These are phyloP conservation scores for Aspergillus persii DNA, from an alignment of 2,329 filamentous ascomycete genomes.

Conservation along the genomic window DNA sequence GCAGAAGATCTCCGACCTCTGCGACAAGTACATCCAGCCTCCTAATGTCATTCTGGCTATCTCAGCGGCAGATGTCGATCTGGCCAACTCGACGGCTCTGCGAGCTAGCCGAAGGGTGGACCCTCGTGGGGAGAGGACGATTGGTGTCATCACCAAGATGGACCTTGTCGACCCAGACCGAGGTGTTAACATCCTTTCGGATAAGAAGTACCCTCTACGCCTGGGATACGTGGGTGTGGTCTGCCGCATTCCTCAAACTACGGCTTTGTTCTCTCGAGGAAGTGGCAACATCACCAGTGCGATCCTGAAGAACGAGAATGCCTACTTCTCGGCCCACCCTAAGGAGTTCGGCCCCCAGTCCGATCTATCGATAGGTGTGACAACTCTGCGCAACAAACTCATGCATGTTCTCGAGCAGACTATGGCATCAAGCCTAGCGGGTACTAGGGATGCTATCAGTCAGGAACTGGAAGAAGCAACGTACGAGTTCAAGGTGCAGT, in stretches of 20 bases:
- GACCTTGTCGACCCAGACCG: slow-evolving; percentile 84
- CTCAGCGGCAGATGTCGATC: slow-evolving; percentile 93
- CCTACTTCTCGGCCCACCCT: slow-evolving; percentile 82
- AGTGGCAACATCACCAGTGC: slow-evolving; percentile 74
- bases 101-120: slow-evolving; percentile 88
- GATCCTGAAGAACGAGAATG: slow-evolving; percentile 83
- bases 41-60: slow-evolving; percentile 97
- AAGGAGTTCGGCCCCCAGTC: slow-evolving; percentile 72
- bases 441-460: slow-evolving; percentile 86
- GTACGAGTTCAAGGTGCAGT: slow-evolving; percentile 99
- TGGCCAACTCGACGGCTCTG: slow-evolving; percentile 92
- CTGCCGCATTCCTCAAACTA: slow-evolving; percentile 68
- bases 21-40: slow-evolving; percentile 95
- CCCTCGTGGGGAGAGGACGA: slow-evolving; percentile 89
- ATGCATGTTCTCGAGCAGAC: slow-evolving; percentile 97
- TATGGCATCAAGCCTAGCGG: slow-evolving; percentile 88
- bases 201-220: slow-evolving; percentile 91
- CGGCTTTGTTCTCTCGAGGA: slow-evolving; percentile 78
- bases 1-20: slow-evolving; percentile 92
- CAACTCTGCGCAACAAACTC: slow-evolving; percentile 85
- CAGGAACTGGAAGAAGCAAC: slow-evolving; percentile 95
- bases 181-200: slow-evolving; percentile 73
- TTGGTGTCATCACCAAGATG: slow-evolving; percentile 99
- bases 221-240: slow-evolving; percentile 96
- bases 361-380: slow-evolving; percentile 75